Evolutionary conservation across 2,329 filamentous ascomycete genomes (phyloP).

Genomic region (Colletotrichum siamense): DNA sequence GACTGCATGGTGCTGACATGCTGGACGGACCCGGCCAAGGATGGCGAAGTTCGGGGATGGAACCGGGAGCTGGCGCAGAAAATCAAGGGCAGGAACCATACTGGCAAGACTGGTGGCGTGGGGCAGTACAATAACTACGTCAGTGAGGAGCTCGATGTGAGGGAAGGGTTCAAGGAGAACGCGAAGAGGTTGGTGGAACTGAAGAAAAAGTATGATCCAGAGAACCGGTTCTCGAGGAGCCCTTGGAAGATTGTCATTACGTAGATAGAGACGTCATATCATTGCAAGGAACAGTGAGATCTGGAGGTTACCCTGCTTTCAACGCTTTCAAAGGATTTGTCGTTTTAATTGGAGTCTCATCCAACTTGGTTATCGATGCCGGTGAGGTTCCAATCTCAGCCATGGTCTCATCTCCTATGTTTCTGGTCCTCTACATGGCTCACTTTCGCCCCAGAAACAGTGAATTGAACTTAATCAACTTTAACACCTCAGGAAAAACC

Average conservation of each 20-base stretch:
- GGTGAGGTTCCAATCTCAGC: not conserved
- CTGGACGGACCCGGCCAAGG: constrained; percentile 44
- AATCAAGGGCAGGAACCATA: constrained; percentile 29
- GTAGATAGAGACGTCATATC: not conserved
- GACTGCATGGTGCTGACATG: constrained; percentile 45
- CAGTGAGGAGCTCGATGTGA: constrained; percentile 26
- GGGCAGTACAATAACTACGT: constrained; percentile 36
- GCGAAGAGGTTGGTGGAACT: constrained; percentile 31
- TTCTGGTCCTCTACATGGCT: not conserved
- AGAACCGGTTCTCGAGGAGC: constrained; percentile 32
- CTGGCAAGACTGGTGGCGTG: constrained; percentile 25
- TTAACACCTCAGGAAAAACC: not conserved
- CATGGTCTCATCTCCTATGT: not conserved
- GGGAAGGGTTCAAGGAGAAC: constrained; percentile 36
- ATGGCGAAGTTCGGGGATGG: constrained; percentile 40
- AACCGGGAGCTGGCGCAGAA: constrained; percentile 36
- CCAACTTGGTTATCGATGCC: fast-evolving
- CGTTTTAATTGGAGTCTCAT: not conserved
- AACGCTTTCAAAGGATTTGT: not conserved
- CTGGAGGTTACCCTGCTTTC: not conserved
- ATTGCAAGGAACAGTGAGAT: not conserved
- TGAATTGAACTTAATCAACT: not conserved
- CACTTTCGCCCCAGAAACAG: not conserved
- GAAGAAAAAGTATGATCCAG: constrained; percentile 38
- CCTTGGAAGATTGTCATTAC: not conserved